Base-by-base conservation (phyloP, 495 filamentous ascomycete species). In the Baudoinia panamericana region DNA sequence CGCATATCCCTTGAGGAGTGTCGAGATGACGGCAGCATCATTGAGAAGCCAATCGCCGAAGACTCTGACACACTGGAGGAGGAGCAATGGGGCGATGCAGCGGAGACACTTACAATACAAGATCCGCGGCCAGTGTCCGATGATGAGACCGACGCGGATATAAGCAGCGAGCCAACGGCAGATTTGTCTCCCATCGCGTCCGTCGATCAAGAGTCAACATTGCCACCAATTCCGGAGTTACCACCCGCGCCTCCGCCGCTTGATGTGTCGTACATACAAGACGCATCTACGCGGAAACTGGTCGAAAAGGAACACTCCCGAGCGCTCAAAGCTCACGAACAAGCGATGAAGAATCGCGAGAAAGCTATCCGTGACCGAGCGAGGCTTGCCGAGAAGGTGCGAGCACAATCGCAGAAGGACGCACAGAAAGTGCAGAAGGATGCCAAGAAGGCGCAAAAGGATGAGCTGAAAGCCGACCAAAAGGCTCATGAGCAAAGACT, bases 221-320 rank as follows among this genome's bases (percentile, higher is more conserved):
- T 43, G 17, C 46, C 46, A 7, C 40, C 40, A 0, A 39, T 65
- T 2, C 61, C 67, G 1, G 56, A 58, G 12, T 49, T 52, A 2
- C 69, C 68, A 5, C 12, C 56, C 17, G 54, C 58, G 39, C 70
- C 70, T 7, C 42, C 58, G 11, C 64, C 31, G 16, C 62, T 72
- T 4, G 64, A 80, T 52, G 46, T 73, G 2, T 59, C 63, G 19
- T 53, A 57, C 34, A 72, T 70, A 45, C 53, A 62, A 1, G 72
- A 81, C 55, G 78, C 77, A 45, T 70, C 72, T 15, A 55, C 68
- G 16, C 72, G 73, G 12, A 84, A 79, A 51, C 63, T 71, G 23
- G 78, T 73, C 3, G 71, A 78, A 51, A 77, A 73, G 43, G 71
- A 79, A 41, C 69, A 74, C 35, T 67, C 64, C 42, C 63, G 61